A percentile compares a stretch with the other conserved stretches of the same genome.
phyloP scores from a whole-genome alignment of 2,329 filamentous ascomycete species.

The Colletotrichum sp. region DNA sequence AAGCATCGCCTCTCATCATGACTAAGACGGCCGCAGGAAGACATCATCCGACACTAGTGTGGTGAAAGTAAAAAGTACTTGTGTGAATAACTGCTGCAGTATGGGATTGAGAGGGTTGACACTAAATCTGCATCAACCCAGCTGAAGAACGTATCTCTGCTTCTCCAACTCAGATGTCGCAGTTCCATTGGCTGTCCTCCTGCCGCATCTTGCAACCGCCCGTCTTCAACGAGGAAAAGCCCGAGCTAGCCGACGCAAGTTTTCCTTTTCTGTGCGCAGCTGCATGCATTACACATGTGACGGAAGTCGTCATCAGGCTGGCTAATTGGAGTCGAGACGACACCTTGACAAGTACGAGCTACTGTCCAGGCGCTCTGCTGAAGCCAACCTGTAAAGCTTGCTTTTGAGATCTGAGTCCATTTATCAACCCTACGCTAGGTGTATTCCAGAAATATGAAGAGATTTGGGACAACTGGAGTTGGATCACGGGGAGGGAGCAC shows the following conservation, averaged over 20 bases:
- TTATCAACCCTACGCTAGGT: not conserved
- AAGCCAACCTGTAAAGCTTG: not conserved
- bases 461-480: not conserved
- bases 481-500: not conserved
- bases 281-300: not conserved
- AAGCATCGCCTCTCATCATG: not conserved
- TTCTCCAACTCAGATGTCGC: not conserved
- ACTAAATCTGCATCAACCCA: not conserved
- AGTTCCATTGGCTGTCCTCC: not conserved
- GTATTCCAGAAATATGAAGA: not conserved
- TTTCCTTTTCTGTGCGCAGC: not conserved
- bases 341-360: not conserved
- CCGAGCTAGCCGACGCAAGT: conserved; percentile 1
- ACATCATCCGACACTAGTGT: not conserved
- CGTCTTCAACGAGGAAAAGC: not conserved
- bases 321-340: not conserved
- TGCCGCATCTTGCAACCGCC: not conserved
- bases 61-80: too few species aligned
- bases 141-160: not conserved
- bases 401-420: not conserved
- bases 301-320: not conserved
- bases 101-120: accelerated
- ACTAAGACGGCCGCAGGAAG: not conserved
- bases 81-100: too few species aligned
- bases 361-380: not conserved